phyloP scores from a whole-genome alignment of 495 filamentous ascomycete genomes.

The Neurospora sp. region DNA sequence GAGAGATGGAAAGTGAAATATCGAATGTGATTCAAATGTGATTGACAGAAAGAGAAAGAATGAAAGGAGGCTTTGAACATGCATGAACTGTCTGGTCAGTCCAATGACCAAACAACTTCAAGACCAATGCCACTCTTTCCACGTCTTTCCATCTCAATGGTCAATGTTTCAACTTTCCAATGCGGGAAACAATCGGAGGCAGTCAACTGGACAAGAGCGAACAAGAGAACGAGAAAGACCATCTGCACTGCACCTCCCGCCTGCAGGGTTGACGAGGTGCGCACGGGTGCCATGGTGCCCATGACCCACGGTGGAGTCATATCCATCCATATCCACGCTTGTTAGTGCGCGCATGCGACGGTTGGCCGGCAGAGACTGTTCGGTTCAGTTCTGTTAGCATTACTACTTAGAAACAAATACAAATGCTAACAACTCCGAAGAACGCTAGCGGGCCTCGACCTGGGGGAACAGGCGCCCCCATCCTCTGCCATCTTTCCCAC shows the following conservation, averaged over 20 bases:
- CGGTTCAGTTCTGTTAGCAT: neutral
- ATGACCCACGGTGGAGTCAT: neutral
- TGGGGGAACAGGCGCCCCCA: neutral
- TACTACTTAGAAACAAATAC: neutral
- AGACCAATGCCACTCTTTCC: neutral
- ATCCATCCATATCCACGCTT: neutral
- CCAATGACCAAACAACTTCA: neutral
- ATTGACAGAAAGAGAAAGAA: neutral
- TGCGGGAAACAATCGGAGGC: neutral
- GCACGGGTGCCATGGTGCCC: neutral
- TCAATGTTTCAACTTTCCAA: neutral
- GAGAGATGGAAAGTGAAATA: neutral
- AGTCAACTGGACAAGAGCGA: neutral
- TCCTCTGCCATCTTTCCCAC: neutral
- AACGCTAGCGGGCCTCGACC: neutral
- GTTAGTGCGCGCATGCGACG: neutral
- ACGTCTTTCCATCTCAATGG: neutral
- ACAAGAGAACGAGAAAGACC: neutral
- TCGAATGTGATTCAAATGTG: neutral
- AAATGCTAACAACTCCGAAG: neutral
- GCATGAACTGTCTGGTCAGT: neutral
- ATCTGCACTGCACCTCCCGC: neutral
- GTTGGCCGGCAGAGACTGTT: neutral
- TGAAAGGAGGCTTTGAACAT: neutral
- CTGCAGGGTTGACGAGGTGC: neutral